These are phyloP conservation scores for Parietaria judaica DNA, from an alignment of 306 rosid species.

Conservation along the genomic window DNA sequence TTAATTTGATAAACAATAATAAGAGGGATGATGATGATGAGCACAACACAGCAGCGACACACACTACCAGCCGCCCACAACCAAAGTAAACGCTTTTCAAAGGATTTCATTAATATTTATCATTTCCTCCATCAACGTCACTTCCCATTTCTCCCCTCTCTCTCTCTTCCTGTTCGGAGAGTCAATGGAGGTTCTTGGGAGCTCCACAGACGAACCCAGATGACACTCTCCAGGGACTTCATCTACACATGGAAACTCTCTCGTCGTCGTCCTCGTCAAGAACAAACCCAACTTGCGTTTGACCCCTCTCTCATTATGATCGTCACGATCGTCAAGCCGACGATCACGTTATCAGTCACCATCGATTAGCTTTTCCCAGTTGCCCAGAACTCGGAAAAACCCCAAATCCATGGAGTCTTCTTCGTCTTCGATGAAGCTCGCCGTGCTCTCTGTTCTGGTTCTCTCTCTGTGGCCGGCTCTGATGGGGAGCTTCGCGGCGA, in stretches of 20 bases:
- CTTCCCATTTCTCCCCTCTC: constrained; percentile 1
- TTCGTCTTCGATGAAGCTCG: neutral
- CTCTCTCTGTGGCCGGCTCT: constrained; percentile 4
- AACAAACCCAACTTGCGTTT: neutral
- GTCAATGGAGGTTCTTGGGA: constrained; percentile 13
- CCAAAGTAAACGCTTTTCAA: constrained; percentile 29
- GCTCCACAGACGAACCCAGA: neutral
- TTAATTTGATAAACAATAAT: too few relatives aligned
- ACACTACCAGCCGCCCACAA: constrained; percentile 32
- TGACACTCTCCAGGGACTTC: neutral
- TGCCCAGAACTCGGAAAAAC: too few relatives aligned
- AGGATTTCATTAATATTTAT: constrained; percentile 8
- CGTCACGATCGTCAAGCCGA: neutral
- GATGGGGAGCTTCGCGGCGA: constrained; percentile 14
- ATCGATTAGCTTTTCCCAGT: too few relatives aligned
- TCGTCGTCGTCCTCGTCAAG: neutral
- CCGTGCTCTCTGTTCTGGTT: constrained; percentile 1
- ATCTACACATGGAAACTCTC: neutral
- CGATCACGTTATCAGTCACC: too few relatives aligned
- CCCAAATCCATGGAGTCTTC: neutral
- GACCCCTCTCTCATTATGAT: neutral
- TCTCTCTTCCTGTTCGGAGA: constrained; percentile 3
- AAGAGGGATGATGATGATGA: constrained; percentile 2
- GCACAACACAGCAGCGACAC: constrained; percentile 19
- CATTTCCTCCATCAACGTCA: constrained; percentile 15